Evolutionary conservation across 208 protist species (phyloP), one percentile per base, ranked within the genome.

Genomic region (Wallacemonas sp.): DNA sequence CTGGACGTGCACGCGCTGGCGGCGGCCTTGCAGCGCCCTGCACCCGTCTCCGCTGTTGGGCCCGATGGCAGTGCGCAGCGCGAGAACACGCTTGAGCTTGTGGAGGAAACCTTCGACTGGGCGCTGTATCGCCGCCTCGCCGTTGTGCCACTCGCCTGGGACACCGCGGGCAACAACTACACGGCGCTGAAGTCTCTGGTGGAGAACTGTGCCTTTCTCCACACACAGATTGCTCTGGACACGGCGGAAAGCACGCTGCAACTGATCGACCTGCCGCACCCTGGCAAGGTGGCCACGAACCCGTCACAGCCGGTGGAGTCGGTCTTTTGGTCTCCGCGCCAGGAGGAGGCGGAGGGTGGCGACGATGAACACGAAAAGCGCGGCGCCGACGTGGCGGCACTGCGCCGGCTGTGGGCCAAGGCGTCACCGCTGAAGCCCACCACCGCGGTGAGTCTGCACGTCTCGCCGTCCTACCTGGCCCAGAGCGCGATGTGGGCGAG

Each of bases 141-240:
- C 34, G 57, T 63, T 14, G 27, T 84, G 16, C 52, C 60, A 17
- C 60, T 92, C 3, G 26, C 32, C 17, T 76, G 90, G 2, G 80
- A 90, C 38, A 63, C 75, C 1, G 74, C 85, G 3, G 79, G 76
- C 64, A 90, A 92, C 64, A 92, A 90, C 76, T 94, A 94, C 66
- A 85, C 80, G 24, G 72, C 85, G 9, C 62, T 94, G 26, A 94
- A 94, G 70, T 89, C 88, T 0, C 70, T 94, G 41, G 86, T 81
- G 16, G 85, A 94, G 63, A 94, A 94, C 74, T 78, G 90, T 14
- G 88, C 88, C 36, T 94, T 94, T 43, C 63, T 94, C 55, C 81
- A 92, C 70, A 86, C 78, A 52, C 88, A 94, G 44, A 78, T 90
- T 17, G n/a, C 61, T 44, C 70, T 92, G 21, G 72, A 88, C 41